Conservation (phyloP, 2,329 filamentous ascomycete species). For the Alternaria arbusti region DNA sequence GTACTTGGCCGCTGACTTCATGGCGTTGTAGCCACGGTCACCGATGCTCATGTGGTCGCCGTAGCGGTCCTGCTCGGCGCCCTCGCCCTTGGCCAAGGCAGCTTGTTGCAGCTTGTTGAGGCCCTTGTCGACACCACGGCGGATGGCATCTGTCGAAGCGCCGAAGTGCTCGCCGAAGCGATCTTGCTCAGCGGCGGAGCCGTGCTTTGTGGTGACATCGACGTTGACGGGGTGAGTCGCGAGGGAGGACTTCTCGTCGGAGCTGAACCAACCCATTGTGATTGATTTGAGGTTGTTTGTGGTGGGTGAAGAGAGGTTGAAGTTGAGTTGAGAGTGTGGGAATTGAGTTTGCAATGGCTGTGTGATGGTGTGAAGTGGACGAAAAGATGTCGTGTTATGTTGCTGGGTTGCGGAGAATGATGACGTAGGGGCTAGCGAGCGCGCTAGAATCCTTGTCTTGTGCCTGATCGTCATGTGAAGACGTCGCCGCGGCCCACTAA, state of each 20-base stretch:
- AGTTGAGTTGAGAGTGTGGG: neutral
- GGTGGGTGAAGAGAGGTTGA: neutral
- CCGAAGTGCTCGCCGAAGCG: conserved; percentile 39
- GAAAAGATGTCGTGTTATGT: conserved; percentile 9
- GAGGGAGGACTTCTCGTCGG: conserved; percentile 26
- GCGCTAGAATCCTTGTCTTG: conserved; percentile 11
- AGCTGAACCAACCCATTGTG: conserved; percentile 37
- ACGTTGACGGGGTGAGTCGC: conserved; percentile 28
- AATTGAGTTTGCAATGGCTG: neutral
- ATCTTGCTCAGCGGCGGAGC: conserved; percentile 44
- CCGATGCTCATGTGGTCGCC: conserved; percentile 24
- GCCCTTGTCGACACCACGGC: conserved; percentile 28
- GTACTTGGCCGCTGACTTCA: conserved; percentile 23
- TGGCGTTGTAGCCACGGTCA: conserved; percentile 12
- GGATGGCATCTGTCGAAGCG: conserved; percentile 25
- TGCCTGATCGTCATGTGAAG: conserved; percentile 9
- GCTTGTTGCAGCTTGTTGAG: conserved; percentile 26
- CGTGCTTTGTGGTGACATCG: conserved; percentile 31
- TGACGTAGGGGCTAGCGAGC: conserved; percentile 12
- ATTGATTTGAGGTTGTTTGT: conserved; percentile 2
- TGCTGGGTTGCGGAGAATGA: conserved; percentile 6
- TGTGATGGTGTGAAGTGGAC: neutral
- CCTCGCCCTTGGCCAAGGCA: conserved; percentile 18
- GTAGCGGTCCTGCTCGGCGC: conserved; percentile 36
- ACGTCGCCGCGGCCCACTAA: neutral